These are phyloP conservation scores for Bromus sterilis DNA, from an alignment of 176 grass and related monocot species.

Conservation along the genomic window DNA sequence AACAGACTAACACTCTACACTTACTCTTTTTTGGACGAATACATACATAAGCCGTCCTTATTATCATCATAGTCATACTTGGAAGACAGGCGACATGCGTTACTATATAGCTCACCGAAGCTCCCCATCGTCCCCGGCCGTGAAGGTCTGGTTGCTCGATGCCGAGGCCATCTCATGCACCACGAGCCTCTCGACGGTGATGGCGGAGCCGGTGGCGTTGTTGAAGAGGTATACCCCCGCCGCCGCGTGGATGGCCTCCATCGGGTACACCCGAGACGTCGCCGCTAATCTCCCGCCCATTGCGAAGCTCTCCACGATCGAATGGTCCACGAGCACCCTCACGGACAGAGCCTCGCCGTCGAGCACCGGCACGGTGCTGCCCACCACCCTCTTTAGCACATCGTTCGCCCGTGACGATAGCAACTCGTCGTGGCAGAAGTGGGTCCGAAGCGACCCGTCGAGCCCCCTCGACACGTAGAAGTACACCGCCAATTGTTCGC, in stretches of 20 bases:
- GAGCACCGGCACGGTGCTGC: conserved; percentile 46
- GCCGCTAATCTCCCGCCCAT: conserved; percentile 40
- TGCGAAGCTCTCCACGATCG: conserved; percentile 54
- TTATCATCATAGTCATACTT: too few relatives aligned
- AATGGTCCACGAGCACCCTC: conserved; percentile 60
- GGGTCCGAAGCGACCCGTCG: conserved; percentile 27
- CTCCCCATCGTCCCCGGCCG: background rate
- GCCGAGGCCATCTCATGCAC: conserved; percentile 42
- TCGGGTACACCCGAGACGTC: conserved; percentile 57
- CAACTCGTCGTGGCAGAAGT: conserved; percentile 61
- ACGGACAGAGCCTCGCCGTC: conserved; percentile 31
- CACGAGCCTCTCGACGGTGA: conserved; percentile 24
- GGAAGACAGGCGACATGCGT: background rate
- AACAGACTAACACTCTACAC: too few relatives aligned
- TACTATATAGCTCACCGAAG: background rate
- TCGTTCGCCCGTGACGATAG: conserved; percentile 47
- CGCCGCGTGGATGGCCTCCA: conserved; percentile 28
- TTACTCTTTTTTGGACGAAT: too few relatives aligned
- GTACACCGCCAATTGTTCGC: conserved; percentile 47
- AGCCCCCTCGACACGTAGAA: conserved; percentile 37
- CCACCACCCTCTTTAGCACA: conserved; percentile 42
- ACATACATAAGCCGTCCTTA: too few relatives aligned
- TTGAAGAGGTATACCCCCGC: conserved; percentile 53
- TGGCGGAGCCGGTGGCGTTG: conserved; percentile 27
- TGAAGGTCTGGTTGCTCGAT: background rate